These are phyloP conservation scores for Kodamaea sp. DNA, from an alignment of 1,139 yeast species.

Conservation along the genomic window DNA sequence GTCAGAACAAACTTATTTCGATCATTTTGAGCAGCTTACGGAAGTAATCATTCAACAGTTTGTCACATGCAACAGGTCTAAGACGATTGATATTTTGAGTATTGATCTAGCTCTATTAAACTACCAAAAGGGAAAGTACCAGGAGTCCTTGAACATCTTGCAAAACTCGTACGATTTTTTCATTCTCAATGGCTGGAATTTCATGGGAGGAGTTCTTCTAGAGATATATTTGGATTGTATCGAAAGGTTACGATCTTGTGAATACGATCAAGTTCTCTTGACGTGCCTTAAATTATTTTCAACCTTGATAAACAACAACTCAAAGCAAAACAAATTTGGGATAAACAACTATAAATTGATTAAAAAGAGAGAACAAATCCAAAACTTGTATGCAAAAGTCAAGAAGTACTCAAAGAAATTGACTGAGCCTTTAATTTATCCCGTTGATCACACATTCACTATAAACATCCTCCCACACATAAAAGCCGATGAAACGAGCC, in stretches of 20 bases:
- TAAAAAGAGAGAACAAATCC: constrained; percentile 23
- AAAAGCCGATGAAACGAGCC: constrained; percentile 20
- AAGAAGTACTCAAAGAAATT: constrained; percentile 20
- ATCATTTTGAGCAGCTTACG: constrained; percentile 39
- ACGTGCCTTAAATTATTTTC: constrained; percentile 39
- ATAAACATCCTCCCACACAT: constrained; percentile 29
- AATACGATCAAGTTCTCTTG: constrained; percentile 22
- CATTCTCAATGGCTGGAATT: constrained; percentile 70
- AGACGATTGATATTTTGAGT: constrained; percentile 72
- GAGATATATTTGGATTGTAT: constrained; percentile 71
- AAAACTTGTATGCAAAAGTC: constrained; percentile 24
- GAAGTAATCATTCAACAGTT: constrained; percentile 47
- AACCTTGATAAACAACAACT: constrained; percentile 22
- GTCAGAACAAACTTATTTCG: constrained; percentile 21
- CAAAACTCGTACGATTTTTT: constrained; percentile 71
- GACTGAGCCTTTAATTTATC: constrained; percentile 23
- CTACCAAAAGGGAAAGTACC: constrained; percentile 57
- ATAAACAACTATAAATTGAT: constrained; percentile 32
- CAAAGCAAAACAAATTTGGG: constrained; percentile 19
- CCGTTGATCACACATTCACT: constrained; percentile 33
- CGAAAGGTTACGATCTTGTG: constrained; percentile 36
- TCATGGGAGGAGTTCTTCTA: constrained; percentile 64
- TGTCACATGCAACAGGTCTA: constrained; percentile 49
- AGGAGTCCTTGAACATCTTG: constrained; percentile 61
- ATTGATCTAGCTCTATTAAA: constrained; percentile 80